Evolutionary conservation across 768 basidiomycete genomes (phyloP).

Genomic region (Heimioporus sp.): DNA sequence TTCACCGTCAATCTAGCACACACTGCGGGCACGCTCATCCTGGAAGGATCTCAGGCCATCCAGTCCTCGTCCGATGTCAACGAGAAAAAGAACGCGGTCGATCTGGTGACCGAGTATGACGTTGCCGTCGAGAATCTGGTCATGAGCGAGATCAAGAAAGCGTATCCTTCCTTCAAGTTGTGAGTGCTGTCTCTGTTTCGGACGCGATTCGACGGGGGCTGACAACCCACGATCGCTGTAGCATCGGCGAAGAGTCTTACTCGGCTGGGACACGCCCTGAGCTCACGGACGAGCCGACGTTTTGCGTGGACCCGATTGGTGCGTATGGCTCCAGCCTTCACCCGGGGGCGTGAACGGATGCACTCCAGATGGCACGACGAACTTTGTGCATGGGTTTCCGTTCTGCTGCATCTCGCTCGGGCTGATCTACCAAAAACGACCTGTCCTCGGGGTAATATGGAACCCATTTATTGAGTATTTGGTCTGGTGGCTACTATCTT

Average conservation of each 20-base stretch:
- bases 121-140: conserved; percentile 88
- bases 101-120: conserved; percentile 94
- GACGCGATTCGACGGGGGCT: not conserved
- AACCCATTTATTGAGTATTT: conserved; percentile 90
- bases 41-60: conserved; percentile 76
- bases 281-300: conserved; percentile 87
- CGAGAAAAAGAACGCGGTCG: conserved; percentile 93
- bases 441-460: conserved; percentile 89
- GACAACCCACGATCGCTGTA: conserved; percentile 25
- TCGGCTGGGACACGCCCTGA: conserved; percentile 67
- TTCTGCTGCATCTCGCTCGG: conserved; percentile 91
- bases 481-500: conserved; percentile 31
- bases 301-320: conserved; percentile 96
- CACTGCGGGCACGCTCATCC: conserved; percentile 71
- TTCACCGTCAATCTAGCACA: conserved; percentile 74
- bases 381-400: conserved; percentile 84
- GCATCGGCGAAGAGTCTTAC: conserved; percentile 94
- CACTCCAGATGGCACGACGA: conserved; percentile 76
- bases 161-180: conserved; percentile 82
- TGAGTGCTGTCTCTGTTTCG: conserved; percentile 39
- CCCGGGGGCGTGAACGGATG: not conserved
- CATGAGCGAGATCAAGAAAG: conserved; percentile 56
- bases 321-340: conserved; percentile 12
- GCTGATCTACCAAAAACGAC: conserved; percentile 75
- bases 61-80: conserved; percentile 55